Conservation (phyloP, 129 eudicot species). For the Helichrysum umbraculigerum region DNA sequence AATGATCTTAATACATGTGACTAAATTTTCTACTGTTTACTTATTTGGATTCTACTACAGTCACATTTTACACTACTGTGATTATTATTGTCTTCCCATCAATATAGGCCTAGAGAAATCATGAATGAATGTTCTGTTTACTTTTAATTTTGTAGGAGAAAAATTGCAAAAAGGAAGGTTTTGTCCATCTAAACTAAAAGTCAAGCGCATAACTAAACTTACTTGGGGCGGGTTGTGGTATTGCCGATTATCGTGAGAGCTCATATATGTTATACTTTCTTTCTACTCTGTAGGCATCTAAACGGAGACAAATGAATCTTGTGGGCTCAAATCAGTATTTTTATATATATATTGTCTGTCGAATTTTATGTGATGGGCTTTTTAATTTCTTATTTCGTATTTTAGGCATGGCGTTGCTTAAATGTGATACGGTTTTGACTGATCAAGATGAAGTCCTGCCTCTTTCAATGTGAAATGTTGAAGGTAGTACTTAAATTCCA, state of each 20-base stretch:
- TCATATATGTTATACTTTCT: not conserved
- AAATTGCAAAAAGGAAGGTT: too few species aligned
- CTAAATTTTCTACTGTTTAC: not conserved
- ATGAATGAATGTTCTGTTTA: not conserved
- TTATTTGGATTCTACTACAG: too few species aligned
- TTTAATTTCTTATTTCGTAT: constrained; percentile 4
- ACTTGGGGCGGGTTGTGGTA: constrained; percentile 95
- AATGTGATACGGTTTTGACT: constrained; percentile 83
- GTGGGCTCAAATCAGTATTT: not conserved
- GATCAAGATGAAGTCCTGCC: constrained; percentile 89
- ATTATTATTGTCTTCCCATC: not conserved
- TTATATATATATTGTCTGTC: not conserved
- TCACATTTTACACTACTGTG: too few species aligned
- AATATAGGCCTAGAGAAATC: not conserved
- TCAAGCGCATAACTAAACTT: constrained; percentile 81
- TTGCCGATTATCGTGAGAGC: constrained; percentile 80
- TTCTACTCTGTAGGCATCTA: not conserved
- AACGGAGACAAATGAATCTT: not conserved
- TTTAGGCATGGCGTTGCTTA: constrained; percentile 91
- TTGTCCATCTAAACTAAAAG: too few species aligned
- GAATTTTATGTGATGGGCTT: not conserved
- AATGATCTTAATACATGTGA: not conserved
- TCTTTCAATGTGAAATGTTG: constrained; percentile 76
- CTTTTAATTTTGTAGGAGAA: too few species aligned
- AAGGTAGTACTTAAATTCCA: constrained; percentile 63